Evolutionary conservation across 2,329 filamentous ascomycete genomes (phyloP), one percentile per base, ranked within the genome.

Genomic region (Simplicillium aogashimaense): DNA sequence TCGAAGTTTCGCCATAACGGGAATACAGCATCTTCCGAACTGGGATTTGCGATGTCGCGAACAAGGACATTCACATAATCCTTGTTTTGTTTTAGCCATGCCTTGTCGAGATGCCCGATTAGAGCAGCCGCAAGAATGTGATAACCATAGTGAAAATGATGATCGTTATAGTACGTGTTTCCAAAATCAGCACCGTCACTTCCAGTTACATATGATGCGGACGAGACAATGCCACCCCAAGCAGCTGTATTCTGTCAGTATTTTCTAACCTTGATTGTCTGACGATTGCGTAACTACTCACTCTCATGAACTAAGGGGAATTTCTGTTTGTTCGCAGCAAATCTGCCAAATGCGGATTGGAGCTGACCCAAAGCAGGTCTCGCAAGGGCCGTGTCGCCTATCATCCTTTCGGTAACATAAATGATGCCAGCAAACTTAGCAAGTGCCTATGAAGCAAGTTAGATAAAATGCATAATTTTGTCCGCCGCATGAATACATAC

Each of bases 101-200:
- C 61, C 1, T 81, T 76, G 48, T 95, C 86, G 5, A 95, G 66
- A 39, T 83, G 74, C 1, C 76, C 89, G 42, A 97, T 87, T 7
- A 92, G 74, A 1, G 90, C 85, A 1, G 86, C 88, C 0, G 88
- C 71, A 42, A 94, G 84, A 46, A 97, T 82, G 59, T 94, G 92
- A 56, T 97, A 95, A 28, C 86, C 87, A 53, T 86, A 89, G 53
- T 86, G 82, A 50, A 83, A 83, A 54, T 83, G 78, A 49, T 83
- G 79, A 52, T 83, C 79, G 50, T 83, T 90, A 66, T 89, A 90
- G 54, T 78, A 83, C 1, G 82, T 85, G 58, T 95, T 95, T 47
- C 92, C 92, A 62, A 95, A 97, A 56, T 97, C 92, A 0, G 70
- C 72, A 2, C 80, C 78, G 5, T 74, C 59, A 47, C 94, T 76